A percentile compares a stretch with the other conserved stretches of the same genome.
These are phyloP conservation scores for Hymenoscyphus linearis DNA, from an alignment of 2,329 filamentous ascomycete species.

Conservation along the genomic window DNA sequence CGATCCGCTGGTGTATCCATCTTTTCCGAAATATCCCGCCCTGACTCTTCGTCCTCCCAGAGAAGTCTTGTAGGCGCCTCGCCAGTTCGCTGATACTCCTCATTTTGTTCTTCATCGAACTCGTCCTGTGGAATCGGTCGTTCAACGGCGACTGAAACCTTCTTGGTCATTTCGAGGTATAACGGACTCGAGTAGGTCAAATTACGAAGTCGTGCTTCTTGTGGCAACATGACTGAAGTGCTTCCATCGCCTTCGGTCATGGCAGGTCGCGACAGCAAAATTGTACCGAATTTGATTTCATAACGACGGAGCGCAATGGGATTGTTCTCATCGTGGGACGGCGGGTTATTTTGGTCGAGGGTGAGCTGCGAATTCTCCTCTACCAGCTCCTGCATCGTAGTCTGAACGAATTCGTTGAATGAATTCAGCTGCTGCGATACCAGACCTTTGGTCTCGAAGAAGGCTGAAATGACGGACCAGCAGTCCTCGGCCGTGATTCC, in stretches of 20 bases:
- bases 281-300: conserved; percentile 88
- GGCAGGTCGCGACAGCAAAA: conserved; percentile 83
- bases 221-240: conserved; percentile 79
- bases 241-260: conserved; percentile 91
- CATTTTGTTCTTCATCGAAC: conserved; percentile 60
- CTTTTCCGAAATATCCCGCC: conserved; percentile 39
- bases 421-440: conserved; percentile 98
- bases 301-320: conserved; percentile 85
- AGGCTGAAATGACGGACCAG: conserved; percentile 95
- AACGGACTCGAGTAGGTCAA: conserved; percentile 91
- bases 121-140: conserved; percentile 60
- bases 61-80: conserved; percentile 53
- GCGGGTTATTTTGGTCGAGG: conserved; percentile 87
- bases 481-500: conserved; percentile 93
- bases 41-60: conserved; percentile 51
- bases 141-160: conserved; percentile 77
- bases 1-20: conserved; percentile 38
- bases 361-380: conserved; percentile 86
- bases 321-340: conserved; percentile 67
- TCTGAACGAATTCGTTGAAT: conserved; percentile 93
- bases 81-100: conserved; percentile 48
- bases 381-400: conserved; percentile 90
- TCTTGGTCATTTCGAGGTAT: conserved; percentile 83
- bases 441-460: conserved; percentile 93
- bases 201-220: conserved; percentile 93